These are phyloP conservation scores for Crithidia mellificae DNA, from an alignment of 208 protist genomes.

Conservation along the genomic window DNA sequence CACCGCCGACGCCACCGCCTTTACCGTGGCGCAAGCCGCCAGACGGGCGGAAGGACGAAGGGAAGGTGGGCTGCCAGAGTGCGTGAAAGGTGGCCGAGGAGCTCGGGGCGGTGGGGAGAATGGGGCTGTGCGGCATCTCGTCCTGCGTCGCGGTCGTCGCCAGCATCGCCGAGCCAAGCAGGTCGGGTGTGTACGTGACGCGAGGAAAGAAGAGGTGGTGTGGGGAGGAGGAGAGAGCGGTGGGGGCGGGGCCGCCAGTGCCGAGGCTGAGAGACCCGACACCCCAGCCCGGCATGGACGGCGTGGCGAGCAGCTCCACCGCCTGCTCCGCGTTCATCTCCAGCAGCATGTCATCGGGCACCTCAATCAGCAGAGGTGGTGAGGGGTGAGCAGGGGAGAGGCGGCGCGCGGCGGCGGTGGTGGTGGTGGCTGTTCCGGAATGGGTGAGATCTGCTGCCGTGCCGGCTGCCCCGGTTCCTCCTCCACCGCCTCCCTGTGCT, in stretches of 20 bases:
- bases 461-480: too few species aligned
- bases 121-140: conserved; percentile 17
- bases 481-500: too few species aligned
- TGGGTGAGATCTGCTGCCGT: not conserved
- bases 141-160: not conserved
- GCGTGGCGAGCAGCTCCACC: not conserved
- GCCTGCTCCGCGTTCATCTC: conserved; percentile 15
- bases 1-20: not conserved
- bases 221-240: not conserved
- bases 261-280: conserved; percentile 13
- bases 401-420: not conserved
- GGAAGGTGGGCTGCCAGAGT: conserved; percentile 15
- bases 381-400: conserved; percentile 8
- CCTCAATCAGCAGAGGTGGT: conserved; percentile 29
- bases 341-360: conserved; percentile 28
- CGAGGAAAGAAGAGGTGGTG: not conserved
- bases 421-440: not conserved
- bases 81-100: conserved; percentile 17
- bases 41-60: not conserved
- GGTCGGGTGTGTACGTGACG: conserved; percentile 9
- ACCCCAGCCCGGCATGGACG: conserved; percentile 14
- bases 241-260: not conserved
- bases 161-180: conserved; percentile 12
- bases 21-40: not conserved
- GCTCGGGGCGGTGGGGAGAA: conserved; percentile 10